Evolutionary conservation across 2,329 filamentous ascomycete species (phyloP).

Genomic region (Calonectria leucothoes): DNA sequence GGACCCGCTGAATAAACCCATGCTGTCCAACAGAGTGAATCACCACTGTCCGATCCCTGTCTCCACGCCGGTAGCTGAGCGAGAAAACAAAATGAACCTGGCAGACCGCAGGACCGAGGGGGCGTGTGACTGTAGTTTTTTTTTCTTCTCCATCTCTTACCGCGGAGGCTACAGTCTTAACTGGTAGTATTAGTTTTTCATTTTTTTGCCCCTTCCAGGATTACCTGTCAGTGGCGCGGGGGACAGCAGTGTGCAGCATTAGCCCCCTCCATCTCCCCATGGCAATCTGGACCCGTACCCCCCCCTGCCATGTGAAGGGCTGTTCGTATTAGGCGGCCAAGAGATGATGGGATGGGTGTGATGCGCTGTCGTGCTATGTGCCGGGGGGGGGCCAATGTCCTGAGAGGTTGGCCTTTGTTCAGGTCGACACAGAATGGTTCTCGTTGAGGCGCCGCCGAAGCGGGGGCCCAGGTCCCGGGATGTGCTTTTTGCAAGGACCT

Average conservation of each 20-base stretch:
- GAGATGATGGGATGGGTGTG: slow-evolving; percentile 18
- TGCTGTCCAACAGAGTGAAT: slow-evolving; percentile 3
- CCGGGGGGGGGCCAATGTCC: slow-evolving; percentile 8
- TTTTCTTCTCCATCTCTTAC: background rate
- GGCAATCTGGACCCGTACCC: background rate
- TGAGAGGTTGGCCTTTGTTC: background rate
- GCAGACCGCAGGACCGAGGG: slow-evolving; percentile 5
- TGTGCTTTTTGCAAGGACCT: slow-evolving; percentile 21
- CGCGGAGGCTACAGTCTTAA: background rate
- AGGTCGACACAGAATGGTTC: slow-evolving; percentile 17
- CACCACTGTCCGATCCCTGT: slow-evolving; percentile 9
- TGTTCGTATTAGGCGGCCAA: slow-evolving; percentile 34
- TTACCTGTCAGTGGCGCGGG: slow-evolving; percentile 16
- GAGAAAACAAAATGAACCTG: background rate
- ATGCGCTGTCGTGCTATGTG: slow-evolving; percentile 40
- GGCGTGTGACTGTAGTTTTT: background rate
- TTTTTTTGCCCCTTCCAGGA: background rate
- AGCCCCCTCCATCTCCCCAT: slow-evolving; percentile 7
- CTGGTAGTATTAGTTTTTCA: background rate
- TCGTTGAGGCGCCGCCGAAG: slow-evolving; percentile 33
- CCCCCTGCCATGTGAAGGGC: background rate
- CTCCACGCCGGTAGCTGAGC: background rate
- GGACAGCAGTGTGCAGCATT: slow-evolving; percentile 24
- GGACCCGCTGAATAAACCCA: slow-evolving; percentile 28
- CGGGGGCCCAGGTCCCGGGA: slow-evolving; percentile 11